phyloP scores from a whole-genome alignment of 495 filamentous ascomycete species.

The Hypoxylon fragiforme region DNA sequence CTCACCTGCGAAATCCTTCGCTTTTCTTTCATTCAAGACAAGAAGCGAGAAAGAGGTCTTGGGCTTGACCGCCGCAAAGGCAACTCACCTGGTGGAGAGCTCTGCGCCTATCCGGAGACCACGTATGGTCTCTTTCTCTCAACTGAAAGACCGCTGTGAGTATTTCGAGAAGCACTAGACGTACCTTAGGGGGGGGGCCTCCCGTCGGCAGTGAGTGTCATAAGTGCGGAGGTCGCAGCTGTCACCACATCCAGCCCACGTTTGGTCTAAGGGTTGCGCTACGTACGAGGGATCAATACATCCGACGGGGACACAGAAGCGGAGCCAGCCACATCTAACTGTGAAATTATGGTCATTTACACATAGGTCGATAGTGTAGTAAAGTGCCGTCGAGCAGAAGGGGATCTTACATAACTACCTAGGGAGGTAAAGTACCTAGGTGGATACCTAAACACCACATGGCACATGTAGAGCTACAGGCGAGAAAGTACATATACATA shows the following conservation, averaged over 20 bases:
- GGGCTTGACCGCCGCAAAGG: constrained; percentile 44
- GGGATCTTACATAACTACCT: constrained; percentile 9
- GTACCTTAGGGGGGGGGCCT: constrained; percentile 30
- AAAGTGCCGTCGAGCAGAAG: constrained; percentile 1
- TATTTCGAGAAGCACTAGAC: constrained; percentile 41
- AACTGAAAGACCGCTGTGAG: constrained; percentile 28
- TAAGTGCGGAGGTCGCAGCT: constrained; percentile 44
- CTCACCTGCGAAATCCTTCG: constrained; percentile 28
- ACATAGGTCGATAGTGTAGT: constrained; percentile 4
- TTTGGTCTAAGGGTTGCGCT: constrained; percentile 39
- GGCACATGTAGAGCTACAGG: too few species aligned
- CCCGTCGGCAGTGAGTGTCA: constrained; percentile 33
- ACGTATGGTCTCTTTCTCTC: constrained; percentile 27
- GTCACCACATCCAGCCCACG: constrained; percentile 41
- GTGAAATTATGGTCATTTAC: constrained; percentile 15
- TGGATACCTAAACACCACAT: too few species aligned
- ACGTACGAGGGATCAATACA: constrained; percentile 41
- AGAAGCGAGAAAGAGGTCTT: constrained; percentile 29
- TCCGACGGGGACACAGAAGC: constrained; percentile 40
- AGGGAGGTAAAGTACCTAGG: too few species aligned
- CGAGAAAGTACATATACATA: too few species aligned
- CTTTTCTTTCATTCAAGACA: constrained; percentile 33
- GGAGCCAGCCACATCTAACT: constrained; percentile 26
- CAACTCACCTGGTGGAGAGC: constrained; percentile 34
- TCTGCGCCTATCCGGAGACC: constrained; percentile 43